A percentile compares a stretch with the other conserved stretches of the same genome.
These are phyloP conservation scores for Diaporthe sp. DNA, from an alignment of 2,329 filamentous ascomycete species.

Conservation along the genomic window DNA sequence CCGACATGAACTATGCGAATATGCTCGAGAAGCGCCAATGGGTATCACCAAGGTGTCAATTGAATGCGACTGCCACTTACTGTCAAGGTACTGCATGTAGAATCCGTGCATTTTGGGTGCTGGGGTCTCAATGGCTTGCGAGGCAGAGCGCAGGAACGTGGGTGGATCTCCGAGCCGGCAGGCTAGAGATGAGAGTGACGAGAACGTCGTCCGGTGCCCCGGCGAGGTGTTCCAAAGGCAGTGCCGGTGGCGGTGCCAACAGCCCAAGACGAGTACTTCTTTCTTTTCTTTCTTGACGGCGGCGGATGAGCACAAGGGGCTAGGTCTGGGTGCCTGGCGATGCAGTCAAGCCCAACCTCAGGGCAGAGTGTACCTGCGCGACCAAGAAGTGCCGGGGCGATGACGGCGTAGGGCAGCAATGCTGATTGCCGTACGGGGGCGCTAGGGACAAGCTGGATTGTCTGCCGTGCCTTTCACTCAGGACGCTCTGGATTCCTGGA, in stretches of 20 bases:
- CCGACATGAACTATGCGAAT: background rate
- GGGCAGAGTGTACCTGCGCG: constrained; percentile 41
- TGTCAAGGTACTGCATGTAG: constrained; percentile 79
- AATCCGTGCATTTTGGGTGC: constrained; percentile 68
- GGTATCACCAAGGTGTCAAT: constrained; percentile 35
- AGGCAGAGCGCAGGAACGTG: constrained; percentile 23
- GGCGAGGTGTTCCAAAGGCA: constrained; percentile 30
- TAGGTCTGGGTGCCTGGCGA: constrained; percentile 48
- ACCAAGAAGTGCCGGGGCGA: constrained; percentile 34
- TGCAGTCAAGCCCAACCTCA: constrained; percentile 68
- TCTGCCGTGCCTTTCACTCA: constrained; percentile 16
- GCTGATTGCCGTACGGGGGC: constrained; percentile 33
- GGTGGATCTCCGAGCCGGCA: constrained; percentile 39
- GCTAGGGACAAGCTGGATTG: constrained; percentile 1
- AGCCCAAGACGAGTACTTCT: constrained; percentile 34
- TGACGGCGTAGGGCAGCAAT: constrained; percentile 45
- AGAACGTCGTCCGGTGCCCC: constrained; percentile 35
- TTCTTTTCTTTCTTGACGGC: background rate
- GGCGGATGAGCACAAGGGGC: constrained; percentile 44
- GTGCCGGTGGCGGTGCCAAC: constrained; percentile 37
- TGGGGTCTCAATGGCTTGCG: constrained; percentile 37
- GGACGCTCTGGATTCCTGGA: constrained; percentile 31
- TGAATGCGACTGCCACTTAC: constrained; percentile 62
- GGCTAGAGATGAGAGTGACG: constrained; percentile 37
- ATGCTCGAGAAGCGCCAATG: constrained; percentile 22